A percentile compares a stretch with the other conserved stretches of the same genome.
phyloP scores from a whole-genome alignment of 345 rosid species.

The Eucalyptus curtisii region DNA sequence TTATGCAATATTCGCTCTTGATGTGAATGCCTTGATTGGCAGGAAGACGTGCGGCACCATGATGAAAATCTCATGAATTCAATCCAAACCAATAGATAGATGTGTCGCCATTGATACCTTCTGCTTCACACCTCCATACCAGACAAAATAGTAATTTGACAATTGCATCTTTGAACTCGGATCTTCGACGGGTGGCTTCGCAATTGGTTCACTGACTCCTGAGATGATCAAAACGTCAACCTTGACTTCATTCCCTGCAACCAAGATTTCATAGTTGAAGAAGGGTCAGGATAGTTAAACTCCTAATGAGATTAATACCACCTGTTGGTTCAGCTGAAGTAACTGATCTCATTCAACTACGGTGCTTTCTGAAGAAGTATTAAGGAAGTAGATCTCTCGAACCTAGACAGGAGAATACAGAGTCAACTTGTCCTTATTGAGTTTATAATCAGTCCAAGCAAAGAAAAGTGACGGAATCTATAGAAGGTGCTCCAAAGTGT shows the following conservation, averaged over 20 bases:
- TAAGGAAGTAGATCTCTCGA: not conserved
- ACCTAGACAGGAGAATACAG: slow-evolving; percentile 22
- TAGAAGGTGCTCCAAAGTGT: not conserved
- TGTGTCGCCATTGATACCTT: not conserved
- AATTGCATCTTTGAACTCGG: too few species aligned
- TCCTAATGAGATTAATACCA: not conserved
- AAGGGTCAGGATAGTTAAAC: not conserved
- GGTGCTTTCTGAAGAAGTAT: not conserved
- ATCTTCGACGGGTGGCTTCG: too few species aligned
- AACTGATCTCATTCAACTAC: not conserved
- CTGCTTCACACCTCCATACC: not conserved
- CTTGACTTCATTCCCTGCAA: slow-evolving; percentile 44
- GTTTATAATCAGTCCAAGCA: not conserved
- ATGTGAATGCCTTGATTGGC: not conserved
- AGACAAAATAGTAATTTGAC: not conserved
- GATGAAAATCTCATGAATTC: not conserved
- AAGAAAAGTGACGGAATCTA: not conserved
- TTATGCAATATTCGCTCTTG: not conserved
- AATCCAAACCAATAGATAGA: not conserved
- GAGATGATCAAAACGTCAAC: slow-evolving; percentile 57
- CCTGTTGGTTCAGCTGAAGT: not conserved
- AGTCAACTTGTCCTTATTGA: not conserved
- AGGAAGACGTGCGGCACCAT: not conserved
- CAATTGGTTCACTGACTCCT: too few species aligned
- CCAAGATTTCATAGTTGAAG: not conserved